A percentile compares a stretch with the other conserved stretches of the same genome.
Conservation (phyloP, 2,329 filamentous ascomycete genomes). For the Ceratocystiopsis sp. region DNA sequence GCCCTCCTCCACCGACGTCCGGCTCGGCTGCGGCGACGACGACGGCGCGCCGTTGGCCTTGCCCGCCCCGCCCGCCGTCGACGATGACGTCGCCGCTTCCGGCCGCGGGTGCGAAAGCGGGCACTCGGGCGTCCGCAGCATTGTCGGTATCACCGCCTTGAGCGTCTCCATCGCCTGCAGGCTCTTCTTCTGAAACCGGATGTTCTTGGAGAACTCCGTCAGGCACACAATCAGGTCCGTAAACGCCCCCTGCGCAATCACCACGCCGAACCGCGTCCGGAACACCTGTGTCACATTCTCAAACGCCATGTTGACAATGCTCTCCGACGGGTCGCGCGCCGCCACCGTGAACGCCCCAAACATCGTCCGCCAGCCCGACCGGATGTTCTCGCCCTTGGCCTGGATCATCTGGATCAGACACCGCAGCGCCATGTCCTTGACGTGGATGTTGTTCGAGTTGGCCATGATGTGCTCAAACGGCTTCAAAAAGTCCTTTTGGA, state of each 20-base stretch:
- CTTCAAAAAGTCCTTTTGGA: constrained; percentile 97
- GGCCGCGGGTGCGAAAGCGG: constrained; percentile 52
- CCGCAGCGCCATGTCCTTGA: constrained; percentile 93
- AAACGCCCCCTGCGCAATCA: constrained; percentile 92
- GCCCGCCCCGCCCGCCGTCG: constrained; percentile 10
- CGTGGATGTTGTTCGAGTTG: constrained; percentile 76
- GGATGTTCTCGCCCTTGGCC: constrained; percentile 87
- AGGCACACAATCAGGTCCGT: constrained; percentile 91
- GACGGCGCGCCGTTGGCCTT: not conserved
- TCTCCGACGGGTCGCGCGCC: constrained; percentile 81
- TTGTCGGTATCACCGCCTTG: constrained; percentile 82
- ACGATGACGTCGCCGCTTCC: constrained; percentile 10
- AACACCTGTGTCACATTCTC: constrained; percentile 95
- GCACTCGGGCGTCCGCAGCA: constrained; percentile 92
- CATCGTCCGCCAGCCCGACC: constrained; percentile 98
- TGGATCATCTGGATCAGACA: constrained; percentile 99
- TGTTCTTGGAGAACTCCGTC: constrained; percentile 97
- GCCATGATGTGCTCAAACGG: constrained; percentile 96
- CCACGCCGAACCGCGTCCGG: constrained; percentile 84
- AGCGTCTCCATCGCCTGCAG: constrained; percentile 88
- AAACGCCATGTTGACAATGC: constrained; percentile 90
- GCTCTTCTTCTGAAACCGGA: constrained; percentile 96
- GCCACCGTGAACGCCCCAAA: constrained; percentile 97
- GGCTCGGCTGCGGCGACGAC: constrained; percentile 30
- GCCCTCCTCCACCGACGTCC: constrained; percentile 85